Base-by-base conservation (phyloP, 768 basidiomycete species). In the Gymnopilus dilepis region DNA sequence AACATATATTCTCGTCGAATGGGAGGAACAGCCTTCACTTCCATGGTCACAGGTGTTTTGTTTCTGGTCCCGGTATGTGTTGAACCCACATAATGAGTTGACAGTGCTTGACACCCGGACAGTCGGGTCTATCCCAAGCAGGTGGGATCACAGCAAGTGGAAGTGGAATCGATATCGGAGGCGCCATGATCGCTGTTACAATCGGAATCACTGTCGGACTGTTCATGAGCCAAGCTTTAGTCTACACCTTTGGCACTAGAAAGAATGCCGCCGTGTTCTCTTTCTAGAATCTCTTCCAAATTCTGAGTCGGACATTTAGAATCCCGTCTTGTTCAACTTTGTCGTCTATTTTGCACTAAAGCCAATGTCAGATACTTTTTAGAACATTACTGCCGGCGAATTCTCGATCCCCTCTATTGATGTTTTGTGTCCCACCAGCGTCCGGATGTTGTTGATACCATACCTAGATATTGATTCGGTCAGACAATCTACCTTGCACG, bases 371-470 rank as follows among this genome's bases (percentile, higher is more conserved):
- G 40, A 51, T 38, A n/a, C 28, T 12, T n/a, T 31, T 64, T 87
- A 96, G 79, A 97, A 92, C 79, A 94, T 87, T 15, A 97, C 95
- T 5, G 96, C 95, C 0, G 95, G 86, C 24, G 94, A 89, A 72
- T 88, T 90, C 76, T 95, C 94, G 63, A 97, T 90, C 52, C 82
- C 84, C 64, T 95, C 95, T 70, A 97, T 85, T 48, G 94, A 89
- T 11, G 94, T 94, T 79, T 99, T 99, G 82, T 99, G 97, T 15
- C 97, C 97, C 47, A 99, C 93, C 38, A 99, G 81, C 15, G 96
- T 95, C 66, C 97, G 83, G 68, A 99, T 99, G 74, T 99, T 99
- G 74, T 88, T 96, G 72, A 99, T 96, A 19, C 94, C 95, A 76
- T 99, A 99, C 51, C 95, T 96, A 67, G 13, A 55, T 51, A 58